Base-by-base conservation (phyloP, 495 filamentous ascomycete genomes). In the Pyrenopolyporus hunteri region DNA sequence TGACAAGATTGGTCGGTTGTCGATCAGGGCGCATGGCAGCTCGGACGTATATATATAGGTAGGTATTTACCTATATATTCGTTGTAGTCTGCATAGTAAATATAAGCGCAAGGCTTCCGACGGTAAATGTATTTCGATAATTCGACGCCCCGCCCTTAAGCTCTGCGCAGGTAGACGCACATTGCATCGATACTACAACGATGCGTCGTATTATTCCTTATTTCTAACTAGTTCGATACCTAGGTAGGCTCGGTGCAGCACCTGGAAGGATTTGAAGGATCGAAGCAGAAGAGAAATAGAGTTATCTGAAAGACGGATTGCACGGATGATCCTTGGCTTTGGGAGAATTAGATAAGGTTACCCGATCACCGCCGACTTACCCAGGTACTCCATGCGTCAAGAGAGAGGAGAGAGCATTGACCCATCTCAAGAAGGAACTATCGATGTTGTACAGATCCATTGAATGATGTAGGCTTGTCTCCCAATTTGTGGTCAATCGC, bases 361-460 rank as follows among this genome's bases (percentile, higher is more conserved):
- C n/a, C n/a, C 16, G 29, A 31, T 28, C 11, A 29, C 32, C 33
- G 16, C 36, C 43, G 55, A 46, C 36, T 59, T 42, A 35, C 26
- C 28, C 37, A n/a, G n/a, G n/a, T 22, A 19, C 17, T 3, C n/a
- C 28, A 49, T 48, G 23, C 19, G 23, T 32, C 22, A 46, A 46
- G 31, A 7, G 22, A 36, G 47, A 42, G 8, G 7, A n/a, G n/a
- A n/a, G n/a, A n/a, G 37, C 37, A 20, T 11, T 23, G 37, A 20
- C 1, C 37, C 3, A 23, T 42, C n/a, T 10, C 29, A 6, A 29
- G 29, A 35, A 50, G 7, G 17, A 49, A 43, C 45, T 37, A 55
- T 55, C 23, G 50, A 57, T 56, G 59, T 63, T 51, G 44, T 50
- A 63, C 59, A 63, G 48, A 22, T 31, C 19, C 52, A 22, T 54